phyloP scores from a whole-genome alignment of 2,329 filamentous ascomycete species.

The Claviceps pazoutovae region DNA sequence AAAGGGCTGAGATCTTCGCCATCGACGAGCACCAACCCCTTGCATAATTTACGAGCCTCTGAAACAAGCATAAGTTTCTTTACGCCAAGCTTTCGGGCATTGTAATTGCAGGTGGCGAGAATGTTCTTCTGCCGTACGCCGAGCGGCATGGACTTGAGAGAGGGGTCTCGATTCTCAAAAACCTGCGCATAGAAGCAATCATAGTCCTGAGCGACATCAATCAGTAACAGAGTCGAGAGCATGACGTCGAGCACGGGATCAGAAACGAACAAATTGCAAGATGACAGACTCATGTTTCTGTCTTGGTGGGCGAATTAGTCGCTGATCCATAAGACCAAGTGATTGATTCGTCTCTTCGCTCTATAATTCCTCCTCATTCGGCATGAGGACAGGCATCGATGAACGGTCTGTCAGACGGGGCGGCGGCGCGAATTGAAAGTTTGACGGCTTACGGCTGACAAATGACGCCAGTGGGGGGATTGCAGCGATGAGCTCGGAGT shows the following conservation, averaged over 20 bases:
- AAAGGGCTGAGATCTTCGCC: conserved; percentile 81
- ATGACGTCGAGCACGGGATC: background rate
- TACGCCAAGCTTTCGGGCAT: conserved; percentile 59
- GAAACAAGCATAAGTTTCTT: conserved; percentile 74
- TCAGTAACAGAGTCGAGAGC: background rate
- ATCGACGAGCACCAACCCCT: conserved; percentile 71
- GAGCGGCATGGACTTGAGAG: conserved; percentile 57
- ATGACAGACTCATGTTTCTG: conserved; percentile 55
- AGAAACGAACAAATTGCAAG: conserved; percentile 59
- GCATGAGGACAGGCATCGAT: background rate
- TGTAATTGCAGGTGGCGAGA: conserved; percentile 87
- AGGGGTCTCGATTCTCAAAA: conserved; percentile 67
- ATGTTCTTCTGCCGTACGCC: conserved; percentile 91
- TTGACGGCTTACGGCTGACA: background rate
- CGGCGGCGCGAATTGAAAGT: background rate
- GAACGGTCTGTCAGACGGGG: background rate
- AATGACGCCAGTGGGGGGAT: background rate
- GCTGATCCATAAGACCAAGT: conserved; percentile 6
- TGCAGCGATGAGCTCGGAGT: background rate
- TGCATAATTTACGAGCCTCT: conserved; percentile 68
- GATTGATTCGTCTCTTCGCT: background rate
- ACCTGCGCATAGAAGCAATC: conserved; percentile 94
- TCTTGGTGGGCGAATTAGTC: conserved; percentile 17
- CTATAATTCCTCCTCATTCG: background rate
- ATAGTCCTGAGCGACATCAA: conserved; percentile 41